phyloP scores from a whole-genome alignment of 306 rosid species.

The Cucumis melo region DNA sequence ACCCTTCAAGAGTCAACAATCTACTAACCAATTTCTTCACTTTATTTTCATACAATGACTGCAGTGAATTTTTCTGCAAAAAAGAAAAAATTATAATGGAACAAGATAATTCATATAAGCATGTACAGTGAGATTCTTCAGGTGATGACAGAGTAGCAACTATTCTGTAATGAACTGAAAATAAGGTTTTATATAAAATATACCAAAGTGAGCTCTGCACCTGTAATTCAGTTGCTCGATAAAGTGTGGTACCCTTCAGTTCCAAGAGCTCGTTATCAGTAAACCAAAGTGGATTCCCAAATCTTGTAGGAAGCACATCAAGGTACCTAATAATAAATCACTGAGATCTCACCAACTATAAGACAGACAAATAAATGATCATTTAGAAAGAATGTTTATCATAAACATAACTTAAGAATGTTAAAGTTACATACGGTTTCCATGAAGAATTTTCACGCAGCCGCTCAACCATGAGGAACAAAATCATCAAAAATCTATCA shows the following conservation, averaged over 20 bases:
- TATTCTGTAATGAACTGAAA: neutral
- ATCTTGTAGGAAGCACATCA: constrained; percentile 77
- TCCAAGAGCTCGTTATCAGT: constrained; percentile 59
- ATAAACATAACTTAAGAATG: constrained; percentile 4
- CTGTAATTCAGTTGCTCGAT: constrained; percentile 82
- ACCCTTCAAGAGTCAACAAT: constrained; percentile 51
- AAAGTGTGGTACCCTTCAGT: constrained; percentile 69
- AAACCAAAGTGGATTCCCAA: constrained; percentile 86
- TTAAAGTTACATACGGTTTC: constrained; percentile 71
- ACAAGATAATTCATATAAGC: neutral
- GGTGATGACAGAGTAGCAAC: neutral
- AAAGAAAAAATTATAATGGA: constrained; percentile 13
- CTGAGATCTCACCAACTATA: constrained; percentile 11
- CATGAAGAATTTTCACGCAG: constrained; percentile 72
- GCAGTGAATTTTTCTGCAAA: constrained; percentile 69
- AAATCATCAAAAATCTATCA: constrained; percentile 71
- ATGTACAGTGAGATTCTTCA: neutral
- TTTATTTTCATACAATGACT: constrained; percentile 50
- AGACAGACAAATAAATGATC: neutral
- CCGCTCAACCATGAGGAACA: constrained; percentile 69
- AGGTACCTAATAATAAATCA: constrained; percentile 56
- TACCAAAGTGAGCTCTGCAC: constrained; percentile 16
- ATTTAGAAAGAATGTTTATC: neutral
- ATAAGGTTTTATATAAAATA: neutral
- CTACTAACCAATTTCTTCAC: constrained; percentile 60